Conservation (phyloP, 441 rosid species). For the Populus hybrid region DNA sequence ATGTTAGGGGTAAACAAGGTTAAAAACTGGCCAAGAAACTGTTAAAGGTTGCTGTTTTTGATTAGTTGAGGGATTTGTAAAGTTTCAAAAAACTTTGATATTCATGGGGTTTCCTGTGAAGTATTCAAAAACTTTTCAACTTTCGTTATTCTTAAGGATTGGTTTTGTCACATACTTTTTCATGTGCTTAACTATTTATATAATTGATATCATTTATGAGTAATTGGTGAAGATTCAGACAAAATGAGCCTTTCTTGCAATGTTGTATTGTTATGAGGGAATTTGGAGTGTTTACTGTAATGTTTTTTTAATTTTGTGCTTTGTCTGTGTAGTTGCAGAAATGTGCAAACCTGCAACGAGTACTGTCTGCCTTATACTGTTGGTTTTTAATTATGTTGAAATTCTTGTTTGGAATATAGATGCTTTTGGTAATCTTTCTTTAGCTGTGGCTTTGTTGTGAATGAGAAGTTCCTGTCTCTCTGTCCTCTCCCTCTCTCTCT, state of each 20-base stretch:
- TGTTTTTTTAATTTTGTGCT: slow-evolving; percentile 16
- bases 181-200: slow-evolving; percentile 6
- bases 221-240: slow-evolving; percentile 42
- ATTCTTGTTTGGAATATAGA: slow-evolving; percentile 15
- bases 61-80: background rate
- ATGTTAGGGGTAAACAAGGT: background rate
- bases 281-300: slow-evolving; percentile 15
- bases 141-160: slow-evolving; percentile 26
- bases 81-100: slow-evolving; percentile 2
- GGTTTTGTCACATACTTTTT: slow-evolving; percentile 8
- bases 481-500: background rate
- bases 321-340: slow-evolving; percentile 20
- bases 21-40: background rate
- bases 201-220: too few relatives aligned
- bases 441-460: slow-evolving; percentile 17
- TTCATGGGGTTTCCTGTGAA: slow-evolving; percentile 9
- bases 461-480: slow-evolving; percentile 4
- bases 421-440: slow-evolving; percentile 21
- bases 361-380: slow-evolving; percentile 20
- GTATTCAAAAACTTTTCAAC: slow-evolving; percentile 17
- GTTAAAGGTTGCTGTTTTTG: slow-evolving; percentile 9
- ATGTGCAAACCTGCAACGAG: slow-evolving; percentile 25
- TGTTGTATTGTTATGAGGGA: slow-evolving; percentile 11
- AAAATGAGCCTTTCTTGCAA: slow-evolving; percentile 24
- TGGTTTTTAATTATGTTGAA: slow-evolving; percentile 12